Evolutionary conservation across 768 basidiomycete species (phyloP).

Genomic region (Pisolithus microcarpus): DNA sequence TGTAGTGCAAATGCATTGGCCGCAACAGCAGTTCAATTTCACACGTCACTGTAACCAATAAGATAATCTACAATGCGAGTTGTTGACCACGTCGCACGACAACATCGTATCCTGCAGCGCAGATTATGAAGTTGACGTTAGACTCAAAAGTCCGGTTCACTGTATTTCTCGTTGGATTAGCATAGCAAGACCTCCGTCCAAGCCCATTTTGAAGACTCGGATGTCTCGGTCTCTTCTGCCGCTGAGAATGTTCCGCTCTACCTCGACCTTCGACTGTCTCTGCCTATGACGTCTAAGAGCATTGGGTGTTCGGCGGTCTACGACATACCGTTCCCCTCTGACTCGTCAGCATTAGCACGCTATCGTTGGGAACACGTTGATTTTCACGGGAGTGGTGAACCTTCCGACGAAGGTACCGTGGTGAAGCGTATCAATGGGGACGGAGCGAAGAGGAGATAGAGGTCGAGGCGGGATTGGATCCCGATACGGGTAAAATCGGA

Average conservation of each 20-base stretch:
- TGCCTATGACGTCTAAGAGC: background rate
- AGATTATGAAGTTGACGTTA: background rate
- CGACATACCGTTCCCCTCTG: constrained; percentile 5
- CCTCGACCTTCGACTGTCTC: constrained; percentile 14
- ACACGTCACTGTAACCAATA: too few relatives aligned
- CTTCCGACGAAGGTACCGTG: constrained; percentile 11
- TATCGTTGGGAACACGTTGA: constrained; percentile 15
- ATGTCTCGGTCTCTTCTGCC: constrained; percentile 15
- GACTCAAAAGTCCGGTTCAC: background rate
- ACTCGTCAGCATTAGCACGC: constrained; percentile 1
- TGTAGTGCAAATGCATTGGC: too few relatives aligned
- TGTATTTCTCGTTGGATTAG: constrained; percentile 7
- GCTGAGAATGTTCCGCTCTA: constrained; percentile 14
- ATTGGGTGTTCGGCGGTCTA: constrained; percentile 14
- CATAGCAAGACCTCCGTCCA: constrained; percentile 6
- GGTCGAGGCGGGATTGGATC: constrained; percentile 9
- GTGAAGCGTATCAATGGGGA: background rate
- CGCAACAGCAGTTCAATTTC: too few relatives aligned
- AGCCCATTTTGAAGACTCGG: constrained; percentile 12
- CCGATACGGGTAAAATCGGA: constrained; percentile 8
- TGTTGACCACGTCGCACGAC: too few relatives aligned
- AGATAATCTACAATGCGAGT: too few relatives aligned
- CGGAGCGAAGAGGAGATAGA: constrained; percentile 12
- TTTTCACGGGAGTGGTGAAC: constrained; percentile 8
- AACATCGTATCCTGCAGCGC: too few relatives aligned